Evolutionary conservation across 495 filamentous ascomycete genomes (phyloP), one percentile per base, ranked within the genome.

Genomic region (Tuber magnatum): DNA sequence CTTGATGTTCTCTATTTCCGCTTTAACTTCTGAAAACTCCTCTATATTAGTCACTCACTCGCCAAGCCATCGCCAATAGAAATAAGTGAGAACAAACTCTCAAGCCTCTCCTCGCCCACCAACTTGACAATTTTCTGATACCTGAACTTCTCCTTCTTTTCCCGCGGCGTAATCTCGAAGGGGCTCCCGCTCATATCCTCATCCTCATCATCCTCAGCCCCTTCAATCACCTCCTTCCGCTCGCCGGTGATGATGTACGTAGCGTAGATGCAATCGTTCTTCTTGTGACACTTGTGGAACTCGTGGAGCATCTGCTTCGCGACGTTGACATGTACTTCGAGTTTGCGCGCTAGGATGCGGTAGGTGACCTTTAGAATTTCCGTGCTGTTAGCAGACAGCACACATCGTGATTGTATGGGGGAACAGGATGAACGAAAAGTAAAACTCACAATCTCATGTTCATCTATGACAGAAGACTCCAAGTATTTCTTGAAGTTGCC

Each of bases 271-370:
- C 87, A 88, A 20, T 87, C 87, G 16, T 74, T 72, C 0, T 93
- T 89, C 68, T 89, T 92, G 82, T 91, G 93, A 44, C 85, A 86
- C 84, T 94, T 97, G 83, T 97, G 88, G 79, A 97, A 98, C 22
- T 97, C 94, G 83, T 90, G 97, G 2, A 99, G 89, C 87, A 97
- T 94, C 80, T 93, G 89, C 84, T 97, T 97, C 5, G 93, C 93
- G 24, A 86, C 81, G 81, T 95, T 94, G 84, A 90, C 89, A 82
- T 97, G 92, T 20, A 97, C 87, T 73, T 93, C 91, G 68, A 97
- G 83, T 46, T 89, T 90, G 79, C 94, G 89, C 82, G 92, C 92
- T 71, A 99, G 84, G 32, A 89, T 84, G 32, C 94, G 91, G 85
- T 97, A 97, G 28, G 92, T 95, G 83, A 97, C 86, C 94, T 97